Evolutionary conservation across 179 eudicot species (phyloP), one percentile per base, ranked within the genome.

Genomic region (Beta macrorhiza): DNA sequence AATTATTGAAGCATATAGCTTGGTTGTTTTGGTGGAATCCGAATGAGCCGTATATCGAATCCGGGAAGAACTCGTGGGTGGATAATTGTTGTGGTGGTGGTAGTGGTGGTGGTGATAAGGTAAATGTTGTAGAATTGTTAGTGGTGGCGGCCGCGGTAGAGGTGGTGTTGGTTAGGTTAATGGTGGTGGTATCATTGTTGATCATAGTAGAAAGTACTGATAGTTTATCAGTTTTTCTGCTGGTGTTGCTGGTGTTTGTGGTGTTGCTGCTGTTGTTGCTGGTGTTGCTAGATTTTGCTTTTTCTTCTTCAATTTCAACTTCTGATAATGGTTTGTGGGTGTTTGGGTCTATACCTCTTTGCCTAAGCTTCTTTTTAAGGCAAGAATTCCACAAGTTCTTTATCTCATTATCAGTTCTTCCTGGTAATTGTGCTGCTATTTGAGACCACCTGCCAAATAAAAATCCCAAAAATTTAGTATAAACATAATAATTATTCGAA

Each of bases 311-410:
- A 44, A 75, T 88, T 8, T 91, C 92, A 2, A 82, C 67, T 74
- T 90, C 91, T 0, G 96, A 89, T 20, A 95, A 87, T 11, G 98
- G 98, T 63, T 91, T 89, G 84, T 96, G 99, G 42, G 98, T 96
- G 81, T 86, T 90, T 1, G 98, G 99, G 84, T 96, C 99, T 63
- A 96, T 96, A 17, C 99, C 98, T 78, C 81, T 90, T 85, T 91
- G 98, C 84, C 90, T 90, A 3, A 96, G 96, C 80, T 96, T 94
- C 83, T 94, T 93, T 91, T 96, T 96, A 61, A 96, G 88, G 51
- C 97, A 93, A 29, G 98, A 94, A 80, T 93, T 96, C 99, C 99
- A 96, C 14, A 95, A 75, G n/a, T 95, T 95, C 92, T 95, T 94
- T 83, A 94, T 93, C 81, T 94, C 98, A 59, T 96, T 96, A 80